A percentile compares a stretch with the other conserved stretches of the same genome.
Evolutionary conservation across 73 alveolate species (phyloP).

Genomic region (Symbiodinium pilosum): DNA sequence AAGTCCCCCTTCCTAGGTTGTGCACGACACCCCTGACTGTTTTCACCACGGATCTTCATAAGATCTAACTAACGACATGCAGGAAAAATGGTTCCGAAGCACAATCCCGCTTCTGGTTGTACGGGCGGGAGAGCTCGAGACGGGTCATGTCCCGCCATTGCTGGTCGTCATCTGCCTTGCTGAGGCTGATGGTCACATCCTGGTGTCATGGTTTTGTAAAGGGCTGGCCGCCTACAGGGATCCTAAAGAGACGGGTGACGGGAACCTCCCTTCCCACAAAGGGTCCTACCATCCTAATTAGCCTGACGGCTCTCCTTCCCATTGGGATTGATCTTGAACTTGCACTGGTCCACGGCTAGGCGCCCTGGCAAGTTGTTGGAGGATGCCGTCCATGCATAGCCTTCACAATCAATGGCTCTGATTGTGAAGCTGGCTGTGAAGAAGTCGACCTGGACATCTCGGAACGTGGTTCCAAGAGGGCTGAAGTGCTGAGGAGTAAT

Average conservation of each 20-base stretch:
- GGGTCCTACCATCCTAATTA: neutral
- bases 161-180: conserved; percentile 21
- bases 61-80: too few species aligned
- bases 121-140: conserved; percentile 18
- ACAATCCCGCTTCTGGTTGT: neutral
- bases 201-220: too few species aligned
- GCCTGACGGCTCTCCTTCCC: conserved; percentile 34
- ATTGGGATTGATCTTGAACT: conserved; percentile 42
- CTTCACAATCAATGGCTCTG: conserved; percentile 42
- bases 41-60: too few species aligned
- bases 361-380: conserved; percentile 24
- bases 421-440: neutral
- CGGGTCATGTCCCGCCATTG: conserved; percentile 17
- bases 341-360: conserved; percentile 50
- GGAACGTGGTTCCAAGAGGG: conserved; percentile 40
- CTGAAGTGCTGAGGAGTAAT: conserved; percentile 55
- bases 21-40: too few species aligned
- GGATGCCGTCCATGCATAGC: conserved; percentile 63
- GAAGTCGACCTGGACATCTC: conserved; percentile 74
- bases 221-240: neutral
- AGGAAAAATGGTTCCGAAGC: neutral
- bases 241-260: neutral
- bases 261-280: neutral
- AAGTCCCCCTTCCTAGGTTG: too few species aligned
- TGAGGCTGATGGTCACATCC: conserved; percentile 36